Evolutionary conservation across 495 filamentous ascomycete genomes (phyloP).

Genomic region (Bombardia bombarda): DNA sequence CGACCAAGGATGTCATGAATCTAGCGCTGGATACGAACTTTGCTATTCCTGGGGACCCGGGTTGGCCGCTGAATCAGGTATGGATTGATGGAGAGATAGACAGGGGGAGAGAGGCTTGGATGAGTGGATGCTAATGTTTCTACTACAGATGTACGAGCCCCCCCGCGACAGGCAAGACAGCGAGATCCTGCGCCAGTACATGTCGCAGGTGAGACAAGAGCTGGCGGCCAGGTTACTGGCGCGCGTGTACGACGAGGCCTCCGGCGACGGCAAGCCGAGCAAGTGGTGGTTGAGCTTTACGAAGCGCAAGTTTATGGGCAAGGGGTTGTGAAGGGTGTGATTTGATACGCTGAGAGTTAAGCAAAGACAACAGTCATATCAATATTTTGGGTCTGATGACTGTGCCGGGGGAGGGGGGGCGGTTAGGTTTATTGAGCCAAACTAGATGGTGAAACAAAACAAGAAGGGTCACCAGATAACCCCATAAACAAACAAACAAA

Average conservation of each 20-base stretch:
- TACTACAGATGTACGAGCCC: slow-evolving; percentile 54
- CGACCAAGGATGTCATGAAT: slow-evolving; percentile 47
- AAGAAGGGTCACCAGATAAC: too few relatives aligned
- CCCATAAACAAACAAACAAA: too few relatives aligned
- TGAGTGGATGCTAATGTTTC: background rate
- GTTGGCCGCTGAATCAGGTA: slow-evolving; percentile 86
- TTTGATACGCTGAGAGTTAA: too few relatives aligned
- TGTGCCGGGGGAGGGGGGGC: too few relatives aligned
- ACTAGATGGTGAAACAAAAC: too few relatives aligned
- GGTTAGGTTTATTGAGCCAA: too few relatives aligned
- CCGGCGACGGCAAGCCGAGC: slow-evolving; percentile 66
- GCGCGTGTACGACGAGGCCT: slow-evolving; percentile 79
- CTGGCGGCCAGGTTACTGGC: slow-evolving; percentile 71
- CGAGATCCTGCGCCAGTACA: slow-evolving; percentile 76
- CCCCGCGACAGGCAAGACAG: slow-evolving; percentile 81
- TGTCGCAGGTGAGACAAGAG: slow-evolving; percentile 89
- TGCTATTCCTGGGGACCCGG: slow-evolving; percentile 87
- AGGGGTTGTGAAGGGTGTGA: slow-evolving; percentile 73
- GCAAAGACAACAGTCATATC: too few relatives aligned
- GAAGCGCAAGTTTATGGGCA: slow-evolving; percentile 99
- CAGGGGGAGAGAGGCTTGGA: background rate
- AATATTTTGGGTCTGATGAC: too few relatives aligned
- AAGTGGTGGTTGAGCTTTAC: slow-evolving; percentile 99
- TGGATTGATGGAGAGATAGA: too few relatives aligned
- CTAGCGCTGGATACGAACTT: slow-evolving; percentile 79